Percentiles rank a stretch among this genome's conserved stretches.
These are phyloP conservation scores for Clathrus columnatus DNA, from an alignment of 768 basidiomycete species.

Conservation along the genomic window DNA sequence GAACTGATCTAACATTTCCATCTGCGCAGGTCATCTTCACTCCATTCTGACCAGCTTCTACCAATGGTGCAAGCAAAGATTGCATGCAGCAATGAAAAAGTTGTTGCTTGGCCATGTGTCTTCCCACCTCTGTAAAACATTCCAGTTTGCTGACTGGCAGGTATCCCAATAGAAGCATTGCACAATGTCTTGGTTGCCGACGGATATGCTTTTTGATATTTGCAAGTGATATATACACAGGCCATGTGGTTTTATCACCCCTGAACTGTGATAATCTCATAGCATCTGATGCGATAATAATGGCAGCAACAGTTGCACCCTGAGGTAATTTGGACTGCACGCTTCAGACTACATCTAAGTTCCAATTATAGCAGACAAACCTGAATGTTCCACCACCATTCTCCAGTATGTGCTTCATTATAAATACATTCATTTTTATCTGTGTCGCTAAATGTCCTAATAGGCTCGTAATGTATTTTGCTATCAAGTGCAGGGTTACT, in stretches of 20 bases:
- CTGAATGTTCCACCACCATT: constrained; percentile 18
- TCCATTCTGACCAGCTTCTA: constrained; percentile 23
- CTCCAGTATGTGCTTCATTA: neutral
- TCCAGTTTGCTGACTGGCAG: constrained; percentile 28
- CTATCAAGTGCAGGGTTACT: neutral
- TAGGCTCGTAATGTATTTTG: neutral
- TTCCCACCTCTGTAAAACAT: constrained; percentile 36
- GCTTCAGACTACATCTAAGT: neutral
- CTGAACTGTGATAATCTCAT: constrained; percentile 1
- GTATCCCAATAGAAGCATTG: constrained; percentile 31
- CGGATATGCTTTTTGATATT: constrained; percentile 34
- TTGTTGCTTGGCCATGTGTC: constrained; percentile 25
- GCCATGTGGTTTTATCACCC: constrained; percentile 25
- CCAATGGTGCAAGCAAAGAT: constrained; percentile 24
- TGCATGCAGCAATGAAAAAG: constrained; percentile 34
- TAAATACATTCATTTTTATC: neutral
- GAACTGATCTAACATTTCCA: constrained; percentile 22
- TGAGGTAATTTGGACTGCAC: neutral
- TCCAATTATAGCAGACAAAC: constrained; percentile 15
- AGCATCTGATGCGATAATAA: neutral
- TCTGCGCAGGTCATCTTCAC: constrained; percentile 29
- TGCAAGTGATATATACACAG: constrained; percentile 36
- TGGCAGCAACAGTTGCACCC: neutral
- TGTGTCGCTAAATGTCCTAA: neutral
- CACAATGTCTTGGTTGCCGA: constrained; percentile 26